These are phyloP conservation scores for Blastobotrys arbuscula DNA, from an alignment of 1,139 yeast genomes.

Conservation along the genomic window DNA sequence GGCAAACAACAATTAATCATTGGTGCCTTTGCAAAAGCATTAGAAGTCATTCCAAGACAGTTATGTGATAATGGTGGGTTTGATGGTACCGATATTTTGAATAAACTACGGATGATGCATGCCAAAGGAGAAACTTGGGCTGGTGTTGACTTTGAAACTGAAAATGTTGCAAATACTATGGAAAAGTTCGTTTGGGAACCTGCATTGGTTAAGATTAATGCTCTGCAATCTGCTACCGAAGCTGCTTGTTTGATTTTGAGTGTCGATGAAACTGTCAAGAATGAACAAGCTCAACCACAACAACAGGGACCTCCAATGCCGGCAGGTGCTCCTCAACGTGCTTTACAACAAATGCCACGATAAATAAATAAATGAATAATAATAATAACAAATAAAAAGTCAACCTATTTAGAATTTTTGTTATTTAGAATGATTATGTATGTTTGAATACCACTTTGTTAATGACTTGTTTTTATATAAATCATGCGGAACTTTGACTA, in stretches of 20 bases:
- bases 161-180: conserved; percentile 66
- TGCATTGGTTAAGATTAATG: conserved; percentile 85
- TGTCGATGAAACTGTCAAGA: conserved; percentile 92
- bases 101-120: conserved; percentile 86
- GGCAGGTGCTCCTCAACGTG: conserved; percentile 24
- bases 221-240: conserved; percentile 95
- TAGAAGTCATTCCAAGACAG: conserved; percentile 95
- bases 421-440: no score
- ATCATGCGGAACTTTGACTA: no score
- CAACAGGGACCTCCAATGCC: conserved; percentile 30
- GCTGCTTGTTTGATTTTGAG: conserved; percentile 89
- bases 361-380: no score
- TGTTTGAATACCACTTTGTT: no score
- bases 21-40: conserved; percentile 87
- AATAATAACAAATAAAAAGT: no score
- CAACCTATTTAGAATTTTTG: no score
- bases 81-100: conserved; percentile 89
- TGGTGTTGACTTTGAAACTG: conserved; percentile 88
- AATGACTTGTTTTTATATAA: no score
- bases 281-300: conserved; percentile 51
- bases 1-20: conserved; percentile 94
- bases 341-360: conserved; percentile 21
- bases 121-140: conserved; percentile 89
- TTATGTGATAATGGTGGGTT: conserved; percentile 97
- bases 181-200: conserved; percentile 96